Percentiles rank a stretch among this genome's conserved stretches.
phyloP scores from a whole-genome alignment of 2,329 filamentous ascomycete species.

The Fusarium drepaniforme region DNA sequence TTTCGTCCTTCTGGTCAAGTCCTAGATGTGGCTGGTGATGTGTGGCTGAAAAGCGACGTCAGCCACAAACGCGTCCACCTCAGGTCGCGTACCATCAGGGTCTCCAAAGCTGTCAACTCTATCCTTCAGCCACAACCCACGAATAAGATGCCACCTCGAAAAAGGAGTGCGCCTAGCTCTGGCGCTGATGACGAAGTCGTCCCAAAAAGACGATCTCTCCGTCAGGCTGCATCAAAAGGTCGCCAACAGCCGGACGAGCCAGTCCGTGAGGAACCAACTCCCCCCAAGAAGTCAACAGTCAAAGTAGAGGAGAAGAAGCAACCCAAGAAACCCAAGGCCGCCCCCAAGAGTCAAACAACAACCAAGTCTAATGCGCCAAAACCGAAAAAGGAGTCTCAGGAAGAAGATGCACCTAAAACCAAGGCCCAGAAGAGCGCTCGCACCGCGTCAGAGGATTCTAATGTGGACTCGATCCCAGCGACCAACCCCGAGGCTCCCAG shows the following conservation, averaged over 20 bases:
- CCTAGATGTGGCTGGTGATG: background rate
- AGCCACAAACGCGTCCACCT: background rate
- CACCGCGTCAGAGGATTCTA: slow-evolving; percentile 43
- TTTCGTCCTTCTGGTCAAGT: background rate
- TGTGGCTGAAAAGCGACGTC: background rate
- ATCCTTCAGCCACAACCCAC: background rate
- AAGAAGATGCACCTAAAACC: background rate
- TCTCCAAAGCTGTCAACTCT: background rate
- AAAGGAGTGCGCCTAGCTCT: slow-evolving; percentile 5
- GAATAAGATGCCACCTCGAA: slow-evolving; percentile 34
- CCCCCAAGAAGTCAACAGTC: slow-evolving; percentile 11
- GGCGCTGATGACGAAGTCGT: background rate
- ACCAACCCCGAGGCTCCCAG: slow-evolving; percentile 53
- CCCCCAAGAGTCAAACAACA: background rate
- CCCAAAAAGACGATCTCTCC: slow-evolving; percentile 32
- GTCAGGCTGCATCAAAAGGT: slow-evolving; percentile 23
- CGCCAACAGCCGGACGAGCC: background rate
- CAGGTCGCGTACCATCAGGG: background rate
- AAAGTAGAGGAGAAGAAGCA: slow-evolving; percentile 5
- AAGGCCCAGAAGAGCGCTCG: background rate
- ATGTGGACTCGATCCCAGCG: slow-evolving; percentile 51
- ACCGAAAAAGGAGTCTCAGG: background rate
- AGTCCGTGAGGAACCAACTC: background rate
- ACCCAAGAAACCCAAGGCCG: background rate
- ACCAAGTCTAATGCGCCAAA: background rate